phyloP scores from a whole-genome alignment of 106 monocot species.

The Dendrobium officinale region DNA sequence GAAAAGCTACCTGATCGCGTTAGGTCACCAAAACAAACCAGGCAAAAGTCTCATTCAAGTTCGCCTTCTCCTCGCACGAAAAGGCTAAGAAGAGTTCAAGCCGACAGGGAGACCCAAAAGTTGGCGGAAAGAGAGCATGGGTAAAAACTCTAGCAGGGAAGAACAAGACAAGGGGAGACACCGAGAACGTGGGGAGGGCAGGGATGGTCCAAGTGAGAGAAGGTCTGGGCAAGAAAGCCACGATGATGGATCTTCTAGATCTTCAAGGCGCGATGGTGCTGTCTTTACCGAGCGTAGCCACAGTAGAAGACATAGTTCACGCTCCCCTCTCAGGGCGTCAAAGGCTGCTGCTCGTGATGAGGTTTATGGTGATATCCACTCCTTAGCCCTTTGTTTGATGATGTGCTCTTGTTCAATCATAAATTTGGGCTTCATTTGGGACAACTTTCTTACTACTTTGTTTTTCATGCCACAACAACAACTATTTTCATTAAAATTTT shows the following conservation, averaged over 20 bases:
- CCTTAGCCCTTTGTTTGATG: conserved; percentile 4
- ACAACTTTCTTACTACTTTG: too few species aligned
- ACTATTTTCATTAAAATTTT: too few species aligned
- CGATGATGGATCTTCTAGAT: conserved; percentile 23
- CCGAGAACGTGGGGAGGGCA: conserved; percentile 16
- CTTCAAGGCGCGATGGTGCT: conserved; percentile 36
- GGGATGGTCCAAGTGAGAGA: conserved; percentile 21
- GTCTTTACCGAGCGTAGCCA: conserved; percentile 25
- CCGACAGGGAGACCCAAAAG: conserved; percentile 22
- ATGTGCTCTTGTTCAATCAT: not conserved
- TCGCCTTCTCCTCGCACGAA: conserved; percentile 43
- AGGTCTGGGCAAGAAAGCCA: conserved; percentile 15
- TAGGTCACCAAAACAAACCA: conserved; percentile 19
- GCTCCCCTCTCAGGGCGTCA: conserved; percentile 37
- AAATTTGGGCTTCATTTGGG: too few species aligned
- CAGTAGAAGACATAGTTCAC: conserved; percentile 30
- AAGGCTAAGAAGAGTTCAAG: conserved; percentile 29
- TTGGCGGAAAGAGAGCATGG: conserved; percentile 7
- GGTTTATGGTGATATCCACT: conserved; percentile 82
- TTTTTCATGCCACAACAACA: too few species aligned
- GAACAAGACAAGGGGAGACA: conserved; percentile 24
- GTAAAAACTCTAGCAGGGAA: conserved; percentile 19
- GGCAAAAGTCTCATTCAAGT: conserved; percentile 20
- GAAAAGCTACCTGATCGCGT: conserved; percentile 13
- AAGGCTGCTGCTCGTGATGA: conserved; percentile 49